These are phyloP conservation scores for Ocimum tenuiflorum DNA, from an alignment of 257 asterid species.

Conservation along the genomic window DNA sequence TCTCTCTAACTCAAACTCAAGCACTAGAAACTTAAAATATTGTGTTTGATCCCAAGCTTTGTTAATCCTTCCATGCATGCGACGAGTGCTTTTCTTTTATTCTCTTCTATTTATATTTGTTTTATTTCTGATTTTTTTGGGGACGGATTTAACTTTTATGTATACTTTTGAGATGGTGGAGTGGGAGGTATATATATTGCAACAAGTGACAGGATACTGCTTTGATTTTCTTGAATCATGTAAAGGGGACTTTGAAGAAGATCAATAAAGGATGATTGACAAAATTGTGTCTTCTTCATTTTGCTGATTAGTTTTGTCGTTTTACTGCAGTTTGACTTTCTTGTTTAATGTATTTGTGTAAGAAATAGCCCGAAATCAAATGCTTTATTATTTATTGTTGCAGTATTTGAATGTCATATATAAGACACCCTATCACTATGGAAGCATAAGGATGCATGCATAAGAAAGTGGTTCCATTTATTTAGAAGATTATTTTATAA, in stretches of 20 bases:
- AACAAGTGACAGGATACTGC: conserved; percentile 8
- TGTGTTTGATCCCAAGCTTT: not conserved
- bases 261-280: conserved; percentile 6
- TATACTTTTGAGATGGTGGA: conserved; percentile 22
- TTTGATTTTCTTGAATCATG: conserved; percentile 17
- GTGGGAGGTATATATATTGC: conserved; percentile 14
- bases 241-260: conserved; percentile 19
- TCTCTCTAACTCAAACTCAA: conserved; percentile 27
- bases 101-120: conserved; percentile 22
- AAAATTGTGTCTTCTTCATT: no score
- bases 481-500: no score
- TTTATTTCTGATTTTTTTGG: conserved; percentile 11
- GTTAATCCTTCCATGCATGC: conserved; percentile 14
- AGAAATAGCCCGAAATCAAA: no score
- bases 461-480: no score
- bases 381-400: no score
- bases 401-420: no score
- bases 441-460: no score
- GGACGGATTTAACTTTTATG: conserved; percentile 21
- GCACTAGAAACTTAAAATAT: not conserved
- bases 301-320: no score
- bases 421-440: no score
- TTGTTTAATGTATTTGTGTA: no score
- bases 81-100: conserved; percentile 7
- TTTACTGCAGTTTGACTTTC: no score